Conservation (phyloP, 2,329 filamentous ascomycete genomes). For the Cephalotrichum gorgonifer region DNA sequence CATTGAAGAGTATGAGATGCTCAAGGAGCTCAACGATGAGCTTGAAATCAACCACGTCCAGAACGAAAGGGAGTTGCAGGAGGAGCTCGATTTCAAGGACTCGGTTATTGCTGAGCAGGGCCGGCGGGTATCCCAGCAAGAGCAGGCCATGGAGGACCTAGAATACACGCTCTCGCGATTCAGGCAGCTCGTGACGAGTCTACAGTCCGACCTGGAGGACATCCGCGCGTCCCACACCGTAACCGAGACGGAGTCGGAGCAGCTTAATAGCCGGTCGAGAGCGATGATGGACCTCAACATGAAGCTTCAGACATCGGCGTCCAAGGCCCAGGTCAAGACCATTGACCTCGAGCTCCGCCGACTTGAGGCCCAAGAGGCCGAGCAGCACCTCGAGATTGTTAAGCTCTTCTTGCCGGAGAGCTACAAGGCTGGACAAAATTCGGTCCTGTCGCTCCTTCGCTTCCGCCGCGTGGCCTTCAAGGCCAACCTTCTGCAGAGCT, state of each 20-base stretch:
- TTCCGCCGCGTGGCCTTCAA: slow-evolving; percentile 89
- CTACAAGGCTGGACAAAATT: slow-evolving; percentile 71
- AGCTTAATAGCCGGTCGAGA: slow-evolving; percentile 76
- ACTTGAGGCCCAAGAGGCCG: slow-evolving; percentile 79
- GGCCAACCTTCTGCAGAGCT: slow-evolving; percentile 64
- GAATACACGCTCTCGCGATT: slow-evolving; percentile 86
- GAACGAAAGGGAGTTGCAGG: slow-evolving; percentile 86
- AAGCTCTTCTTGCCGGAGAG: slow-evolving; percentile 81
- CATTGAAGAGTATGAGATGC: slow-evolving; percentile 76
- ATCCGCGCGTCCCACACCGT: slow-evolving; percentile 87
- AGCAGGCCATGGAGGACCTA: slow-evolving; percentile 72
- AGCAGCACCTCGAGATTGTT: slow-evolving; percentile 80
- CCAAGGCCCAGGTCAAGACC: slow-evolving; percentile 87
- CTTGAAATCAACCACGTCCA: slow-evolving; percentile 89
- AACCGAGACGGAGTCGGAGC: slow-evolving; percentile 84
- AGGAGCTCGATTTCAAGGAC: slow-evolving; percentile 85
- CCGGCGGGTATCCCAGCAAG: slow-evolving; percentile 63
- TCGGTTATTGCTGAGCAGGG: slow-evolving; percentile 72
- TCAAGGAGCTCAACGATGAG: slow-evolving; percentile 91
- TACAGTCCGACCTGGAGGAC: slow-evolving; percentile 82
- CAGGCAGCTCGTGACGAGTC: slow-evolving; percentile 73
- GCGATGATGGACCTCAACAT: slow-evolving; percentile 96
- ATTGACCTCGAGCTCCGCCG: slow-evolving; percentile 84
- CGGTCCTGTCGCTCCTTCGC: slow-evolving; percentile 76
- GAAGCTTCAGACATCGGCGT: slow-evolving; percentile 81